Conservation (phyloP, 164 flowering plant genomes). For the Stephania yunnanensis region DNA sequence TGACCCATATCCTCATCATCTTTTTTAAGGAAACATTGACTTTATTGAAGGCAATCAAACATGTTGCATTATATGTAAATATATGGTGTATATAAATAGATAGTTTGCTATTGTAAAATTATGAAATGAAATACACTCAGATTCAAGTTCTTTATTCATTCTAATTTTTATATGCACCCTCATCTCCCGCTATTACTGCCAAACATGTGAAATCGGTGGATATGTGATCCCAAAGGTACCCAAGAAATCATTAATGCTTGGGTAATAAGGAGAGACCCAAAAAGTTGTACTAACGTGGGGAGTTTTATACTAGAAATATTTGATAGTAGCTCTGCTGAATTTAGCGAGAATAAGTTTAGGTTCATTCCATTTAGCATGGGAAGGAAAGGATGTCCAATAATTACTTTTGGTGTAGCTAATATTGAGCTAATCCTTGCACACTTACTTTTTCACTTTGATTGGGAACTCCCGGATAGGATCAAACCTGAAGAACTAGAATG, state of each 20-base stretch:
- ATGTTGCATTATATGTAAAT: too few species aligned
- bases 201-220: constrained; percentile 16
- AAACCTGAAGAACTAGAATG: constrained; percentile 24
- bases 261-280: constrained; percentile 21
- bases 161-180: neutral
- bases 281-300: constrained; percentile 18
- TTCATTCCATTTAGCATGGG: constrained; percentile 19
- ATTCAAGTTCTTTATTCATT: too few species aligned
- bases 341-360: constrained; percentile 16
- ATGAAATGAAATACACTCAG: too few species aligned
- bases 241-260: constrained; percentile 13
- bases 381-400: constrained; percentile 26
- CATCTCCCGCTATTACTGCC: constrained; percentile 15
- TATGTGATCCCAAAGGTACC: constrained; percentile 9
- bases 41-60: too few species aligned
- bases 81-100: too few species aligned
- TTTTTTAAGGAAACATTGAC: too few species aligned
- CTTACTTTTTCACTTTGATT: neutral
- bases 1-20: too few species aligned
- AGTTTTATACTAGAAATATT: constrained; percentile 23
- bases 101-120: too few species aligned
- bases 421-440: constrained; percentile 17
- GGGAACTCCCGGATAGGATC: constrained; percentile 10
- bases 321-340: constrained; percentile 12
- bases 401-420: constrained; percentile 10